These are phyloP conservation scores for Kazachstania sp. DNA, from an alignment of 1,139 yeast species.

Conservation along the genomic window DNA sequence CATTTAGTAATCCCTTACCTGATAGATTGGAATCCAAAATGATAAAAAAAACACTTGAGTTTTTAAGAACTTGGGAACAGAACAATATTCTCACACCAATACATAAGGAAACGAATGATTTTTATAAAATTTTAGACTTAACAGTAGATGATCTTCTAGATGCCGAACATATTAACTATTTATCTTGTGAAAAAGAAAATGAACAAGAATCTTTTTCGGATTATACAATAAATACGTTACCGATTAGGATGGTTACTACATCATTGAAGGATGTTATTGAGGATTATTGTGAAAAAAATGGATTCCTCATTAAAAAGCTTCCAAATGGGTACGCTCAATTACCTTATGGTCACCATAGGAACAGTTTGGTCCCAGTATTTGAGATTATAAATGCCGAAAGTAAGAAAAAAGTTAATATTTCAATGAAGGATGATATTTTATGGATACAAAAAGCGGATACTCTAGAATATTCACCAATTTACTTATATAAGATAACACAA, in stretches of 20 bases:
- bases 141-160: background rate
- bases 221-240: slow-evolving; percentile 21
- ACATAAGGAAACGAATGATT: slow-evolving; percentile 13
- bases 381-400: slow-evolving; percentile 12
- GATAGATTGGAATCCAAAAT: slow-evolving; percentile 9
- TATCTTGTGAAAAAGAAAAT: slow-evolving; percentile 5
- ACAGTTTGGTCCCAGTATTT: slow-evolving; percentile 21
- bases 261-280: slow-evolving; percentile 46
- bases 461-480: slow-evolving; percentile 29
- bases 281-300: slow-evolving; percentile 32
- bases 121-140: background rate
- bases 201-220: slow-evolving; percentile 3
- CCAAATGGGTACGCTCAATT: slow-evolving; percentile 15
- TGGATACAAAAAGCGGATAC: slow-evolving; percentile 31
- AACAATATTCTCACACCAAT: slow-evolving; percentile 7
- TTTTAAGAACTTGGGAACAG: slow-evolving; percentile 7
- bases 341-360: slow-evolving; percentile 12
- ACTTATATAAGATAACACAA: background rate
- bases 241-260: slow-evolving; percentile 27
- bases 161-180: slow-evolving; percentile 2
- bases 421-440: slow-evolving; percentile 40
- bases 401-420: slow-evolving; percentile 9
- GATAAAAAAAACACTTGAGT: slow-evolving; percentile 10
- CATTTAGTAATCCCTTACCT: slow-evolving; percentile 11
- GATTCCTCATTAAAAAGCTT: slow-evolving; percentile 21